Percentiles rank a stretch among this genome's conserved stretches.
Evolutionary conservation across 768 basidiomycete genomes (phyloP).

Genomic region (Trichaptum fuscoviolaceum): DNA sequence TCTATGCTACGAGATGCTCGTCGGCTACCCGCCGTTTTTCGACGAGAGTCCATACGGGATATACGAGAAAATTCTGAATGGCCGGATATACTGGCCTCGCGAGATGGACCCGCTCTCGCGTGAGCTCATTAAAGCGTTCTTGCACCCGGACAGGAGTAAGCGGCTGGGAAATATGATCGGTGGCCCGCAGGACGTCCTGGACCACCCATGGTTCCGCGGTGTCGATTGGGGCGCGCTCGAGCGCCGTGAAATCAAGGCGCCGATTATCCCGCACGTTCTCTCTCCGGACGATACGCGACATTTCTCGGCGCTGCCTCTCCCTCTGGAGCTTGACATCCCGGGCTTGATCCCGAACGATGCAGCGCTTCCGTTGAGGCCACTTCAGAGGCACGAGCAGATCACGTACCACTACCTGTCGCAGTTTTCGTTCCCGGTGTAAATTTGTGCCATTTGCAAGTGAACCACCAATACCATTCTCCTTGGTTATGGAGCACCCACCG

Average conservation of each 20-base stretch:
- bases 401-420: constrained; percentile 40
- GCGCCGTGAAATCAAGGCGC: constrained; percentile 85
- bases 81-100: constrained; percentile 86
- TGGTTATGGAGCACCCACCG: not conserved
- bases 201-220: constrained; percentile 93
- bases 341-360: constrained; percentile 62
- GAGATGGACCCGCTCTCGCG: constrained; percentile 86
- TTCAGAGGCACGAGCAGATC: constrained; percentile 61
- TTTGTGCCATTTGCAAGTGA: not conserved
- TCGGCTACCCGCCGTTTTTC: constrained; percentile 97
- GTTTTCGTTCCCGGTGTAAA: constrained; percentile 28
- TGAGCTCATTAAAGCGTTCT: constrained; percentile 81
- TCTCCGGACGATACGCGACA: constrained; percentile 82
- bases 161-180: constrained; percentile 91
- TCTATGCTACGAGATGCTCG: constrained; percentile 97
- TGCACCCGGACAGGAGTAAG: constrained; percentile 88
- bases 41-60: constrained; percentile 97
- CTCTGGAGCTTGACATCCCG: constrained; percentile 72
- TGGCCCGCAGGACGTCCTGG: constrained; percentile 85
- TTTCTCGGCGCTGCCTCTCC: constrained; percentile 77
- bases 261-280: constrained; percentile 78
- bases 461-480: not conserved
- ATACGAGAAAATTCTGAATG: constrained; percentile 93
- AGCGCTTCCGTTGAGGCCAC: constrained; percentile 37
- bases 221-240: constrained; percentile 91